These are phyloP conservation scores for Suillus brevipes DNA, from an alignment of 768 basidiomycete species.

Conservation along the genomic window DNA sequence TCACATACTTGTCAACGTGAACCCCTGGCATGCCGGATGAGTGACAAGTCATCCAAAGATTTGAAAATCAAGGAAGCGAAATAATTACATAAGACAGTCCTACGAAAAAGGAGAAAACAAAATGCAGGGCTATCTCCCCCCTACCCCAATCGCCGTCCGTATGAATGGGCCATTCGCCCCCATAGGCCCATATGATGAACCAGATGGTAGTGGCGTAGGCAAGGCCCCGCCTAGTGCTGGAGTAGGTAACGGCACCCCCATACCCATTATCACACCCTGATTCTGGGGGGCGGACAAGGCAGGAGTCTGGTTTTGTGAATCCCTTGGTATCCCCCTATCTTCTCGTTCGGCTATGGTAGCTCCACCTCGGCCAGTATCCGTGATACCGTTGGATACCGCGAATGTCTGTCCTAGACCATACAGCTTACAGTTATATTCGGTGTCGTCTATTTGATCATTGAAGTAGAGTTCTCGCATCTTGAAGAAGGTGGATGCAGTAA, in stretches of 20 bases:
- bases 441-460: slow-evolving; percentile 82
- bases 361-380: slow-evolving; percentile 65
- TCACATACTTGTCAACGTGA: not conserved
- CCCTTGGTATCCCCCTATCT: slow-evolving; percentile 53
- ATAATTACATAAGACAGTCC: slow-evolving; percentile 35
- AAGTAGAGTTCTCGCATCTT: slow-evolving; percentile 94
- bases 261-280: slow-evolving; percentile 49
- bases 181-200: slow-evolving; percentile 62
- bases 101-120: slow-evolving; percentile 22
- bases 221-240: slow-evolving; percentile 40
- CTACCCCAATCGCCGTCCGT: slow-evolving; percentile 58
- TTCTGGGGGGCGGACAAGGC: slow-evolving; percentile 37
- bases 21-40: not conserved
- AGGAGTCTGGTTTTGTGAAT: slow-evolving; percentile 59
- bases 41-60: not conserved
- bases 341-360: slow-evolving; percentile 83
- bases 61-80: slow-evolving; percentile 26
- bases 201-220: slow-evolving; percentile 44
- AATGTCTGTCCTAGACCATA: slow-evolving; percentile 85
- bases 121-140: slow-evolving; percentile 43
- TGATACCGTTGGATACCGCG: slow-evolving; percentile 62
- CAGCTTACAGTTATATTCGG: slow-evolving; percentile 77
- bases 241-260: slow-evolving; percentile 42
- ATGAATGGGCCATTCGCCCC: slow-evolving; percentile 61
- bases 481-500: slow-evolving; percentile 95